A percentile compares a stretch with the other conserved stretches of the same genome.
Evolutionary conservation across 2,329 filamentous ascomycete genomes (phyloP).

Genomic region (Aquanectria penicillioides): DNA sequence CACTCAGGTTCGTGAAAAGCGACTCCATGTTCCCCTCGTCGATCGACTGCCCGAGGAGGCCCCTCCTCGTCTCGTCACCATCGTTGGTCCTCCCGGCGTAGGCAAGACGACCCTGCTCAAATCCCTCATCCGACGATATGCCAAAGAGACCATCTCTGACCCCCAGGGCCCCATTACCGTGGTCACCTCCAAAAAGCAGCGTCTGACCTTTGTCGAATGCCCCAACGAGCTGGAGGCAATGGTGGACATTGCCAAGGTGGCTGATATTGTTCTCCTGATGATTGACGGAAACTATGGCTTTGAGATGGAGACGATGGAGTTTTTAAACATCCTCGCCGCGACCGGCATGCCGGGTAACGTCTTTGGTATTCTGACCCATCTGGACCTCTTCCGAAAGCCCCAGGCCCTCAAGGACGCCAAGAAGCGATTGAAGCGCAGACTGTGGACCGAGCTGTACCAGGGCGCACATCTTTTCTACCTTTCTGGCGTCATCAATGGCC

Average conservation of each 20-base stretch:
- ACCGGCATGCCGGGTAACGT: conserved; percentile 99
- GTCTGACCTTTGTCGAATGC: conserved; percentile 95
- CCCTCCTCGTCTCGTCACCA: conserved; percentile 89
- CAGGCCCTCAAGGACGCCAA: conserved; percentile 92
- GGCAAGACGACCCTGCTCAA: conserved; percentile 97
- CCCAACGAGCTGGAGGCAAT: conserved; percentile 96
- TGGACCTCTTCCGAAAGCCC: conserved; percentile 95
- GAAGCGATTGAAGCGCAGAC: conserved; percentile 92
- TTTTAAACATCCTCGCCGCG: conserved; percentile 90
- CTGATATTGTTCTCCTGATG: conserved; percentile 96
- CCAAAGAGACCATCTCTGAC: conserved; percentile 91
- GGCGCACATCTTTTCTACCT: conserved; percentile 97
- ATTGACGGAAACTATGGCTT: conserved; percentile 99
- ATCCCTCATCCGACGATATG: conserved; percentile 91
- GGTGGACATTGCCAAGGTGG: conserved; percentile 97
- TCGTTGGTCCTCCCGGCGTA: conserved; percentile 93
- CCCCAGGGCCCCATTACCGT: conserved; percentile 94
- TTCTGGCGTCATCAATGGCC: conserved; percentile 93
- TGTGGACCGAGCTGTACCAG: conserved; percentile 97
- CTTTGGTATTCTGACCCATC: conserved; percentile 94
- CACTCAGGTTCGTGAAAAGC: conserved; percentile 88
- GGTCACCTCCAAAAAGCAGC: conserved; percentile 94
- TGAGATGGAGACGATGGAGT: conserved; percentile 99
- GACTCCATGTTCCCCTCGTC: conserved; percentile 94
- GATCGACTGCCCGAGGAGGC: conserved; percentile 96